Conservation (phyloP, 129 eudicot species). For the Flaveria brownii region DNA sequence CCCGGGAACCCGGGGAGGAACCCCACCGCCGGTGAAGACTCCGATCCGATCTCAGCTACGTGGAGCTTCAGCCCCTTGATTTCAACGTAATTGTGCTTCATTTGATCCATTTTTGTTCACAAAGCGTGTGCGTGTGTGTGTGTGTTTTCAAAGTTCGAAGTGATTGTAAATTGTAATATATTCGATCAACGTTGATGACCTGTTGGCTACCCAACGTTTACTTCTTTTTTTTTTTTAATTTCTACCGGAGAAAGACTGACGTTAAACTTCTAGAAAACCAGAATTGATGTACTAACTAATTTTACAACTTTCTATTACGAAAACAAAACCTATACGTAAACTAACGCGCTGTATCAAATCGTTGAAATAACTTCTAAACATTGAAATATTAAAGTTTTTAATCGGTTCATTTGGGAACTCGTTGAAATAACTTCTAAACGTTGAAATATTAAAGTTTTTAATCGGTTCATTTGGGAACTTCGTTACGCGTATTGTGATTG, state of each 20-base stretch:
- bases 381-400: too few relatives aligned
- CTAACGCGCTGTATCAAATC: too few relatives aligned
- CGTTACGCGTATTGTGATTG: too few relatives aligned
- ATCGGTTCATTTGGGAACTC: too few relatives aligned
- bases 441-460: too few relatives aligned
- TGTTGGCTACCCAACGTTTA: neutral
- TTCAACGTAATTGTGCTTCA: slow-evolving; percentile 17
- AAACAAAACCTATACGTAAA: too few relatives aligned
- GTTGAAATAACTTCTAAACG: too few relatives aligned
- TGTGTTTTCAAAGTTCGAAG: neutral
- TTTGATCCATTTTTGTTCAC: slow-evolving; percentile 22
- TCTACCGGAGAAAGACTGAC: neutral
- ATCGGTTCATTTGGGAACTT: too few relatives aligned
- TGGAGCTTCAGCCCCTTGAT: slow-evolving; percentile 28
- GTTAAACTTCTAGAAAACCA: neutral
- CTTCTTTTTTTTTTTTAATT: neutral
- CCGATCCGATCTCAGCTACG: slow-evolving; percentile 33
- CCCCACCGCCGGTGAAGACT: slow-evolving; percentile 12
- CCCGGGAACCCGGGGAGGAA: slow-evolving; percentile 31
- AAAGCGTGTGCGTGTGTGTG: neutral
- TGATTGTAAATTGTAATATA: neutral
- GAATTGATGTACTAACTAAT: too few relatives aligned
- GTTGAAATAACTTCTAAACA: too few relatives aligned
- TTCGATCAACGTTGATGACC: neutral
- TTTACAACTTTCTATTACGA: too few relatives aligned